These are phyloP conservation scores for Psilocybe mexicana DNA, from an alignment of 1,284 basidiomycete species.

Conservation along the genomic window DNA sequence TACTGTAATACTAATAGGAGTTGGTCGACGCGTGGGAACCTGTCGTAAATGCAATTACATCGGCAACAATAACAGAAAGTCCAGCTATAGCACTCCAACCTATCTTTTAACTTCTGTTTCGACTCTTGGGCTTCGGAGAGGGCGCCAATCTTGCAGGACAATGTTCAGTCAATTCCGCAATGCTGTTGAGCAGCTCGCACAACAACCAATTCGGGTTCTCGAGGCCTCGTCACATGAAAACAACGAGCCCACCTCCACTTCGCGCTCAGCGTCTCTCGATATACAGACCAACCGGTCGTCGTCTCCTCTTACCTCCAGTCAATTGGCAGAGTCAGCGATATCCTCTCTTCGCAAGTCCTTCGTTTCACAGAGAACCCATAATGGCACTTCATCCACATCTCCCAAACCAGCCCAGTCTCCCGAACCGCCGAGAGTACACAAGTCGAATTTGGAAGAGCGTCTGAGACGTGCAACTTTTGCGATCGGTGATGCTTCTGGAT, in stretches of 20 bases:
- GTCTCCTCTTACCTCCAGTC: slow-evolving; percentile 44
- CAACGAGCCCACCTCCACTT: slow-evolving; percentile 21
- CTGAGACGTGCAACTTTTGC: slow-evolving; percentile 61
- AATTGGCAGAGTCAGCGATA: slow-evolving; percentile 60
- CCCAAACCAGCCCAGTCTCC: slow-evolving; percentile 17
- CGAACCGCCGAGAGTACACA: slow-evolving; percentile 32
- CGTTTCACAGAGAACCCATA: slow-evolving; percentile 49
- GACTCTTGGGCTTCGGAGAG: neutral
- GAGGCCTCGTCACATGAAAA: slow-evolving; percentile 31
- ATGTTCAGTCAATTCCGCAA: slow-evolving; percentile 72
- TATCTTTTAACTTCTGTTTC: neutral
- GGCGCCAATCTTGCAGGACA: neutral
- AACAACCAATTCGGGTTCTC: slow-evolving; percentile 38
- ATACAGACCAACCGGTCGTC: slow-evolving; percentile 30
- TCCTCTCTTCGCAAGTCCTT: slow-evolving; percentile 64
- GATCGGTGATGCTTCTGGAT: slow-evolving; percentile 47
- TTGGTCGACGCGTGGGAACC: neutral
- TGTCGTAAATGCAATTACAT: neutral
- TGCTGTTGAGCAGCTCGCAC: slow-evolving; percentile 58
- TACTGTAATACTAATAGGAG: neutral
- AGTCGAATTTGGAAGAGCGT: slow-evolving; percentile 71
- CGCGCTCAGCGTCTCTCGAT: slow-evolving; percentile 40
- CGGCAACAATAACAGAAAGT: neutral
- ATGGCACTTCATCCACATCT: slow-evolving; percentile 34
- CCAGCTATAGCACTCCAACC: neutral